Base-by-base conservation (phyloP, 768 basidiomycete species). In the Leccinum sublutescens region DNA sequence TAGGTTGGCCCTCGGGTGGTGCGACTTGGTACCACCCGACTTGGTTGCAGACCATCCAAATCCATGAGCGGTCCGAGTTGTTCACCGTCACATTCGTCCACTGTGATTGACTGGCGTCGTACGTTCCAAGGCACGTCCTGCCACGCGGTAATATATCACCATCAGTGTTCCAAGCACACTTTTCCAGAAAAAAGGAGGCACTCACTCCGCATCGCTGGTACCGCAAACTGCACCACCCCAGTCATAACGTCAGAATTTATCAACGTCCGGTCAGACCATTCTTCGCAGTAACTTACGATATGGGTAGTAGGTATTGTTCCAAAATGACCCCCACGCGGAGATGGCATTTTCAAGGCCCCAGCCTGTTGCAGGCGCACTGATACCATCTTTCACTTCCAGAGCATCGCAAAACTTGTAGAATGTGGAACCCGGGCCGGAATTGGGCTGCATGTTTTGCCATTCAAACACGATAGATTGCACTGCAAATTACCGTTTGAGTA, bases 21-120 rank as follows among this genome's bases (percentile, higher is more conserved):
- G 77, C 73, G 6, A 70, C 75, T 58, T 73, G 74, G 62, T 67
- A 75, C 58, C 60, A 88, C 29, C 89, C 88, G 2, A 90, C 79
- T 73, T 90, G 81, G 64, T 87, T 88, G 65, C 89, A 90, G 5
- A 86, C 81, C 66, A 88, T 83, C 89, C 89, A 90, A 57, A 75
- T 69, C 88, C 88, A 91, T 3, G 88, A 88, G 27, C 89, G 80
- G 4, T 59, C 62, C 0, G 75, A 59, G 60, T 90, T 84, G 69
- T 88, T 74, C 36, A 89, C 71, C 5, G 76, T 70, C 3, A 77
- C 84, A 60, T 86, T 74, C 10, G 84, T 86, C 74, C 78, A 91
- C 67, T 65, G 81, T 2, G 71, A 53, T 53, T 70, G 61, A n/a
- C 62, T 75, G 1, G 72, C 34, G 58, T 82, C 60, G 55, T 81